Evolutionary conservation across 73 alveolate species (phyloP), one percentile per base, ranked within the genome.

Genomic region (Tetrahymena thermophila): DNA sequence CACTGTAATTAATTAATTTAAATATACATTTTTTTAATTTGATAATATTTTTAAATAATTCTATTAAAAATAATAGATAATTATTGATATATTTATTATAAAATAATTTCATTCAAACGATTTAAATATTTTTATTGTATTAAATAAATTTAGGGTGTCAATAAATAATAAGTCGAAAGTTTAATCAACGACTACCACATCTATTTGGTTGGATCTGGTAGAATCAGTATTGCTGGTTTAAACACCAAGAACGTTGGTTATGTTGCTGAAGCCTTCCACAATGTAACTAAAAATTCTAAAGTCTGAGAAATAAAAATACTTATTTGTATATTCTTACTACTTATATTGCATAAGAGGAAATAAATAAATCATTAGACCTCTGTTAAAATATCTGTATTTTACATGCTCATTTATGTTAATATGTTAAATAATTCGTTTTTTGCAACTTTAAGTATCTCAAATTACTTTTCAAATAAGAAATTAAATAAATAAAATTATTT

Each of bases 201-300:
- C 56, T 98, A 98, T 85, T 43, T 94, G 94, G 83, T 97, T n/a
- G 96, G 96, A 15, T 96, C 95, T 56, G 99, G 99, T 35, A 97
- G 99, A 97, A 97, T 97, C 84, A 95, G 98, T 35, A 93, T 98
- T 93, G 96, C 99, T 37, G 99, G 99, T 21, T 93, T 98, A 35
- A 98, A 97, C 96, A 96, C 98, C 89, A 85, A 94, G 94, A 98
- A 98, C 95, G 94, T 98, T 56, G 99, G 98, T 42, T 98, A 96
- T 96, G 98, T 98, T 71, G 98, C 99, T 55, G 96, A 98, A 38
- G 98, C 99, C 25, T 95, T 95, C 95, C 95, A 95, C 44, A 57
- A 95, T 35, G 96, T 95, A 10, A 95, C 96, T 85, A 95, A 85
- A 85, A 95, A 95, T 50, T 58, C 96, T 50, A 95, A 95, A 50